These are phyloP conservation scores for Leccinum pellstonianum DNA, from an alignment of 768 basidiomycete genomes.

Conservation along the genomic window DNA sequence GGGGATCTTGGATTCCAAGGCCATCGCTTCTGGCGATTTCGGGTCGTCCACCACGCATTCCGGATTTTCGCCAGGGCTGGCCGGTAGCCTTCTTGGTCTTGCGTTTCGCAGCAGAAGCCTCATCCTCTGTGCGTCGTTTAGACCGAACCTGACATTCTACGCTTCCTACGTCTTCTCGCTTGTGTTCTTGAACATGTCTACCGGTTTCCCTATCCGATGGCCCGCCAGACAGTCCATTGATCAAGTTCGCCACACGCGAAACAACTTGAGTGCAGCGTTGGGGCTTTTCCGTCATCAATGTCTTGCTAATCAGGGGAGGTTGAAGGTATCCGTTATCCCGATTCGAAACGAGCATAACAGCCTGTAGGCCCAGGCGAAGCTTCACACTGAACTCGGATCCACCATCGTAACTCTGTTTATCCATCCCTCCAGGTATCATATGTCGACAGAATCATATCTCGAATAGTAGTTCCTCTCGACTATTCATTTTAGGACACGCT, in stretches of 20 bases:
- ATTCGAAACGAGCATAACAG: slow-evolving; percentile 84
- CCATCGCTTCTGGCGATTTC: slow-evolving; percentile 70
- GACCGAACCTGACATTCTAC: slow-evolving; percentile 81
- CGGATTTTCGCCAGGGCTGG: slow-evolving; percentile 42
- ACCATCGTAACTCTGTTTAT: slow-evolving; percentile 52
- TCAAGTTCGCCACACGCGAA: slow-evolving; percentile 86
- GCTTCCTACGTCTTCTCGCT: slow-evolving; percentile 85
- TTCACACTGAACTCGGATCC: slow-evolving; percentile 51
- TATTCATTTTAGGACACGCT: no score
- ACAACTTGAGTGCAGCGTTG: slow-evolving; percentile 87
- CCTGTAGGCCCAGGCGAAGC: slow-evolving; percentile 82
- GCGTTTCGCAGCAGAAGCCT: slow-evolving; percentile 42
- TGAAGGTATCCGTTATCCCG: slow-evolving; percentile 95
- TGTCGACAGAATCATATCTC: slow-evolving; percentile 18
- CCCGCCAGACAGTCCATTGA: slow-evolving; percentile 30
- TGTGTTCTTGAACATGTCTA: slow-evolving; percentile 90
- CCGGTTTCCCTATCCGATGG: slow-evolving; percentile 46
- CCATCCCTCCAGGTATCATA: slow-evolving; percentile 29
- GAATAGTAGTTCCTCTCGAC: no score
- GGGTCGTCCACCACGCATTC: slow-evolving; percentile 45
- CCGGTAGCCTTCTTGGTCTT: slow-evolving; percentile 56
- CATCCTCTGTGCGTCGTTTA: slow-evolving; percentile 43
- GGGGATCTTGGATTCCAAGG: slow-evolving; percentile 70
- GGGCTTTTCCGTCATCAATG: slow-evolving; percentile 78
- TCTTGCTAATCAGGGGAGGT: slow-evolving; percentile 65